phyloP scores from a whole-genome alignment of 352 stramenopile species.

The Pythium periplocum region DNA sequence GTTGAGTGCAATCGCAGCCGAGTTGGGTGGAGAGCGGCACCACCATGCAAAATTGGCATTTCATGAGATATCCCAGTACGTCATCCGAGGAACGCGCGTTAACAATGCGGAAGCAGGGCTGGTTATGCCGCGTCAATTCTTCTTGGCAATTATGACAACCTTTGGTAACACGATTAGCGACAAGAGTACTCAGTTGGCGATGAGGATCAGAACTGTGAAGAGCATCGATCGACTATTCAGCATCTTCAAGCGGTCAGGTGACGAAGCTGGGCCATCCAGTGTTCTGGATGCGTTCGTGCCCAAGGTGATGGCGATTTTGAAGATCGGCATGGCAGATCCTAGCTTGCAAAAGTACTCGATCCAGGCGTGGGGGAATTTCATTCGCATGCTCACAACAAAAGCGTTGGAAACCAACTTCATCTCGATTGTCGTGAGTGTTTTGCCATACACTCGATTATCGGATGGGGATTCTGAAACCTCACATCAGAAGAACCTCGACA shows the following conservation, averaged over 20 bases:
- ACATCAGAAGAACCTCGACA: no score
- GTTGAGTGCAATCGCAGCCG: constrained; percentile 27
- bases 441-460: constrained; percentile 30
- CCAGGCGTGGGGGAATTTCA: constrained; percentile 68
- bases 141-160: constrained; percentile 81
- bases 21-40: constrained; percentile 28
- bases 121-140: constrained; percentile 70
- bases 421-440: constrained; percentile 83
- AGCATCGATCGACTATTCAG: constrained; percentile 70
- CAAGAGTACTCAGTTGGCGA: constrained; percentile 10
- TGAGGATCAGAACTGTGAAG: constrained; percentile 47
- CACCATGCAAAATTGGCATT: constrained; percentile 28
- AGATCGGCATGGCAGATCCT: constrained; percentile 58
- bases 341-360: constrained; percentile 58
- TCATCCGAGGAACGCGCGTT: constrained; percentile 19
- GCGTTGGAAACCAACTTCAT: constrained; percentile 78
- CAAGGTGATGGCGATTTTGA: constrained; percentile 88
- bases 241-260: constrained; percentile 38
- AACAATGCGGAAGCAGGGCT: constrained; percentile 18
- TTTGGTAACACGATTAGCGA: constrained; percentile 41
- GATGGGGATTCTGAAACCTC: no score
- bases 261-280: constrained; percentile 14
- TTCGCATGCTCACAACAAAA: constrained; percentile 76
- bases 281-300: constrained; percentile 77
- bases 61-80: constrained; percentile 26